A percentile compares a stretch with the other conserved stretches of the same genome.
phyloP scores from a whole-genome alignment of 2,329 filamentous ascomycete species.

The Penicillium sp. region DNA sequence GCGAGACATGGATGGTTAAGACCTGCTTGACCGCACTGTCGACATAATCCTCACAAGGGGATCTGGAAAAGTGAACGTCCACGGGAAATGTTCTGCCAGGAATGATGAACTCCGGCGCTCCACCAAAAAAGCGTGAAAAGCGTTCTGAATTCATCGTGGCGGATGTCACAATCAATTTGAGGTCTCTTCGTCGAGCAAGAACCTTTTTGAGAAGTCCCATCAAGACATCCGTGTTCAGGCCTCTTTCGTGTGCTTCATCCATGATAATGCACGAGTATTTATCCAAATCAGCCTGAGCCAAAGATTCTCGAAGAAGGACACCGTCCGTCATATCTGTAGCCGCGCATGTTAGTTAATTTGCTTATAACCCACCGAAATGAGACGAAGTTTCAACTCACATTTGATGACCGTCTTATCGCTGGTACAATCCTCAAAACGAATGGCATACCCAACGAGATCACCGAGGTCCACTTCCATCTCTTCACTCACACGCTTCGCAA shows the following conservation, averaged over 20 bases:
- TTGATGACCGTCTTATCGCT: slow-evolving; percentile 95
- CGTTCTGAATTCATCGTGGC: slow-evolving; percentile 98
- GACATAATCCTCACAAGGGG: slow-evolving; percentile 96
- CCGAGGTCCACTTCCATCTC: slow-evolving; percentile 96
- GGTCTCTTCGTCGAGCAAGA: slow-evolving; percentile 79
- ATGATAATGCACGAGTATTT: slow-evolving; percentile 98
- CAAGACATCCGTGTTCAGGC: slow-evolving; percentile 92
- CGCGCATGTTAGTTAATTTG: slow-evolving; percentile 15
- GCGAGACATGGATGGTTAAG: slow-evolving; percentile 92
- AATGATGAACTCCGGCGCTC: slow-evolving; percentile 94
- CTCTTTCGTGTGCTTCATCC: slow-evolving; percentile 98
- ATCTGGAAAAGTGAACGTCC: slow-evolving; percentile 92
- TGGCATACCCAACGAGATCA: slow-evolving; percentile 88
- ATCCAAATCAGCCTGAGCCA: slow-evolving; percentile 90
- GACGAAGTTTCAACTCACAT: slow-evolving; percentile 51
- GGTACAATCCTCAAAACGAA: slow-evolving; percentile 97
- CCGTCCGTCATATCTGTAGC: slow-evolving; percentile 87
- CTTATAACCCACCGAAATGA: not conserved
- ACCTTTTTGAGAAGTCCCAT: slow-evolving; percentile 99
- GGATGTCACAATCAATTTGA: slow-evolving; percentile 96
- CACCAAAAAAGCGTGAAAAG: slow-evolving; percentile 94
- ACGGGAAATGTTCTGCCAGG: slow-evolving; percentile 96
- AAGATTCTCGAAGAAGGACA: slow-evolving; percentile 86
- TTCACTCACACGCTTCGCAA: slow-evolving; percentile 95
- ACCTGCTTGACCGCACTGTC: slow-evolving; percentile 96